A percentile compares a stretch with the other conserved stretches of the same genome.
Conservation (phyloP, 202 grass and related monocot species). For the Brachypodium distachyon region DNA sequence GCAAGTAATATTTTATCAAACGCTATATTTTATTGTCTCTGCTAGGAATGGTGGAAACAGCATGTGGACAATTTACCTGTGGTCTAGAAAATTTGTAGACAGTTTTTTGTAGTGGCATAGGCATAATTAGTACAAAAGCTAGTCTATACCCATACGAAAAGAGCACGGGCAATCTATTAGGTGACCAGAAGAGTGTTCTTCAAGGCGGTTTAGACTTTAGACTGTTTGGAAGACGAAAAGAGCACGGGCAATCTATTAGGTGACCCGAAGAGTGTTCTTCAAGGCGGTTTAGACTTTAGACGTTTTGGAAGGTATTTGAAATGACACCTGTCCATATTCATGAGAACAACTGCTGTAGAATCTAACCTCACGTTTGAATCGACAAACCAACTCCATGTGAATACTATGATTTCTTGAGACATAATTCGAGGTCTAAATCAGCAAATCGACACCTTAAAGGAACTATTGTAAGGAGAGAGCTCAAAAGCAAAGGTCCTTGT, state of each 20-base stretch:
- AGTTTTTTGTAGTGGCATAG: not conserved
- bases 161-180: not conserved
- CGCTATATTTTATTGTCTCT: not conserved
- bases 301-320: not conserved
- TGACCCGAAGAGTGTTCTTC: not conserved
- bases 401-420: not conserved
- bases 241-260: not conserved
- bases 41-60: not conserved
- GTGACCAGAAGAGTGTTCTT: not conserved
- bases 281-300: not conserved
- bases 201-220: not conserved
- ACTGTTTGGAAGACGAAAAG: too few relatives aligned
- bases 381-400: not conserved
- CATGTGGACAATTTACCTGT: not conserved
- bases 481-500: not conserved
- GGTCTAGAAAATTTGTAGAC: not conserved
- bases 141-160: not conserved
- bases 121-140: not conserved
- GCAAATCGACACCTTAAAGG: not conserved
- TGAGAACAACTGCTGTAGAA: not conserved
- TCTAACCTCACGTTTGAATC: not conserved
- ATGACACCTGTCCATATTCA: not conserved
- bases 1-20: not conserved
- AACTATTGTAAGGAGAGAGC: not conserved
- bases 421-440: not conserved